Base-by-base conservation (phyloP, 768 basidiomycete genomes). In the Psilocybe azurescens region DNA sequence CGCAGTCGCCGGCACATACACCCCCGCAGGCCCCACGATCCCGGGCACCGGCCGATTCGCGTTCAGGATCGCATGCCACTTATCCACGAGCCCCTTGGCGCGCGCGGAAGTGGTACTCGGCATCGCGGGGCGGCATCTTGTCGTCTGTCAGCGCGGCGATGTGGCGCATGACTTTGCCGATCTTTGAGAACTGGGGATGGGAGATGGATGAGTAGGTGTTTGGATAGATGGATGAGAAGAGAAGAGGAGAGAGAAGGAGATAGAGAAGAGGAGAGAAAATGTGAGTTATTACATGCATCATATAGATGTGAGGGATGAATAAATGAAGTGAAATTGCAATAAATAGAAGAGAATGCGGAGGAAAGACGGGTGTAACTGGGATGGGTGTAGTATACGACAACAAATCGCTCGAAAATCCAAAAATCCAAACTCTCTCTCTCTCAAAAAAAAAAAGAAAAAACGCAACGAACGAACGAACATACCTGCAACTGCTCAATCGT, bases 111-210 rank as follows among this genome's bases (percentile, higher is more conserved):
- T 88, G 82, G 80, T 86, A 81, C 48, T 81, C 77, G 1, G 64
- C 85, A 69, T 93, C 87, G 53, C 86, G 78, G 4, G 92, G 79
- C 3, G 92, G 90, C 18, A 93, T 84, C 67, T 79, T 83, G 16
- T 81, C 79, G 38, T 78, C 74, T 5, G 73, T 48, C 7, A 91
- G 81, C 6, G 82, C 79, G 29, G 88, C 80, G 68, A 95, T 91
- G 75, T 93, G 91, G 68, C 92, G 91, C 91, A 95, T 93, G 36
- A 95, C 93, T 79, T 90, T 90, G 74, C 86, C 88, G 65, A 92
- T 90, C 75, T 93, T 92, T 53, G 92, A 93, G 76, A 87, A 88
- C 88, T 92, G 71, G 67, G 58, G 18, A 8, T 41, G 28, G 30
- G 13, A 16, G 36, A 29, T 38, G 29, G 44, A 28, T 30, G 41